phyloP scores from a whole-genome alignment of 805 yeast species.

The Suhomyces canberraensis region DNA sequence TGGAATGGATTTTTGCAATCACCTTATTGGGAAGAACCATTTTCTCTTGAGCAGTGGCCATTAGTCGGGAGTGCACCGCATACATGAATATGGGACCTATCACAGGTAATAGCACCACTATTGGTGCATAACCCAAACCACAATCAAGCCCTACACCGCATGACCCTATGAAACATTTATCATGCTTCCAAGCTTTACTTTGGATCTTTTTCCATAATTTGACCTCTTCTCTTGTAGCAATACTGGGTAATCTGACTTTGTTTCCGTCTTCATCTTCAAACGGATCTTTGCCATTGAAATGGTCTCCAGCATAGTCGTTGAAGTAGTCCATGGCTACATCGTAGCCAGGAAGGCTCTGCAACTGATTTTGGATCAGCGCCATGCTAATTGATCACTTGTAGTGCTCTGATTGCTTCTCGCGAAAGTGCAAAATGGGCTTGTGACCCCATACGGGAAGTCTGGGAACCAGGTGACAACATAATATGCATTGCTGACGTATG shows the following conservation, averaged over 20 bases:
- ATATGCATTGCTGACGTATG: no score
- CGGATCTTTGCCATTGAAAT: slow-evolving; percentile 64
- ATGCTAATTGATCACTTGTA: slow-evolving; percentile 2
- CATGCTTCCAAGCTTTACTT: slow-evolving; percentile 82
- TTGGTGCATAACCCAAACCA: slow-evolving; percentile 76
- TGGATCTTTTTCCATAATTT: slow-evolving; percentile 73
- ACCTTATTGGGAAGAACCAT: slow-evolving; percentile 56
- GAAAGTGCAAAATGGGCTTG: no score
- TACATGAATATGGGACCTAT: slow-evolving; percentile 86
- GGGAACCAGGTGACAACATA: no score
- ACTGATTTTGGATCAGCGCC: slow-evolving; percentile 15
- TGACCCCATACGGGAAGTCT: no score
- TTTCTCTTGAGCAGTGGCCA: slow-evolving; percentile 55
- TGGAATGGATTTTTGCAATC: slow-evolving; percentile 69
- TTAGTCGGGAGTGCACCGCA: slow-evolving; percentile 66
- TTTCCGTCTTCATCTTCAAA: slow-evolving; percentile 58
- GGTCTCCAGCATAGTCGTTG: slow-evolving; percentile 67
- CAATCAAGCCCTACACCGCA: slow-evolving; percentile 61
- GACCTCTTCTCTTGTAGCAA: slow-evolving; percentile 51
- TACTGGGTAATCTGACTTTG: slow-evolving; percentile 62
- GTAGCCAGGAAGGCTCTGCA: slow-evolving; percentile 52
- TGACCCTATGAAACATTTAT: slow-evolving; percentile 77
- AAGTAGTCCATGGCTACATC: slow-evolving; percentile 52
- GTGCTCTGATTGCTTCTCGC: neutral
- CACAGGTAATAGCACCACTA: slow-evolving; percentile 69